Evolutionary conservation across 805 yeast species (phyloP), one percentile per base, ranked within the genome.

Genomic region (Lipomyces lipofer): DNA sequence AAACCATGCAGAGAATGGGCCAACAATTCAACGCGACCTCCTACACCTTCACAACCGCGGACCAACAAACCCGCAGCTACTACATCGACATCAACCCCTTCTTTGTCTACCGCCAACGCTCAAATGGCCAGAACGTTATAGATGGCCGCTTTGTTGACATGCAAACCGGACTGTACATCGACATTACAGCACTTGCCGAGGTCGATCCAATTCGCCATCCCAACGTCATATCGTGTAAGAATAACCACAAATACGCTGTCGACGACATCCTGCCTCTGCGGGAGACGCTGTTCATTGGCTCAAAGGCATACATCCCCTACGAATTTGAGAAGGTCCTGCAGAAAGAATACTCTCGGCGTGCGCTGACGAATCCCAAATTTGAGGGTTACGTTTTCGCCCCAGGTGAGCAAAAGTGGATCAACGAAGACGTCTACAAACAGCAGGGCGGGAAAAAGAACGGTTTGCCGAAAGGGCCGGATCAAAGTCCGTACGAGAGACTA

Each of bases 141-240:
- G 83, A 80, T 64, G 78, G 83, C 7, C 74, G 86, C 57, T 80
- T 83, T 63, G 79, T 83, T 52, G 88, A 83, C 64, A 73, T 76
- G 13, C 78, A 78, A 51, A 77, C 84, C 1, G 88, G 88, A 8
- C 65, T 76, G 9, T 83, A 80, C 63, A 73, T 83, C 51, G 86
- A 83, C 62, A 73, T 83, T 49, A 77, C 81, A 2, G 88, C 84
- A 3, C 64, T 77, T 32, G 69, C 75, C 10, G 65, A 64, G 33
- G 64, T 64, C 24, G 53, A 51, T 39, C 59, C 54, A 5, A 48
- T 49, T 28, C 59, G 51, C 30, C 53, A 49, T 17, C 62, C 59
- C 5, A 59, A 55, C 59, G 47, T 51, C 33, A 28, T 56, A 70
- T 71, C 58, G 72, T 82, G 87, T 69, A 75, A 81, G 47, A 81